Conservation (phyloP, 306 rosid genomes). For the Ammopiptanthus mongolicus region DNA sequence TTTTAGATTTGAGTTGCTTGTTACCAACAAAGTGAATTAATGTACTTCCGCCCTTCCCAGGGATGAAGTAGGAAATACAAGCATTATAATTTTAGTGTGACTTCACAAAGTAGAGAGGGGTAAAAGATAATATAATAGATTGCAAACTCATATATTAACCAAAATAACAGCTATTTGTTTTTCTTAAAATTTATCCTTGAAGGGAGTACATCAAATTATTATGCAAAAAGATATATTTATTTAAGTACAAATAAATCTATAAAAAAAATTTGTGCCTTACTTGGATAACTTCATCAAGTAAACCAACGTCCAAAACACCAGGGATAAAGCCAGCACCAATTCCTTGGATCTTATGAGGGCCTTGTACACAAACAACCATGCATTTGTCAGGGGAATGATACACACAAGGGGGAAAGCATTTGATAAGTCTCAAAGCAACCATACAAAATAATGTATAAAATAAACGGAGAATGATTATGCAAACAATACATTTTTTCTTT, state of each 20-base stretch:
- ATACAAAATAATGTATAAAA: background rate
- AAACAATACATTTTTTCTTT: background rate
- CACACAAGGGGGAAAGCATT: background rate
- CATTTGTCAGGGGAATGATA: slow-evolving; percentile 25
- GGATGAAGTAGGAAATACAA: no score
- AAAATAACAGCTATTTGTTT: no score
- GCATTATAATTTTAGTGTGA: no score
- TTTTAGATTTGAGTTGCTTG: no score
- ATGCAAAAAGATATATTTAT: background rate
- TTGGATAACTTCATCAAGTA: slow-evolving; percentile 83
- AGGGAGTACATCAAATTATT: background rate
- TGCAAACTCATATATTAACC: no score
- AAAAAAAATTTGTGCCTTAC: slow-evolving; percentile 40
- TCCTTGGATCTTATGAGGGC: slow-evolving; percentile 98
- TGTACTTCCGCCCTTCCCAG: no score
- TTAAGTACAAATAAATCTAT: no score
- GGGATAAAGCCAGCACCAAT: slow-evolving; percentile 98
- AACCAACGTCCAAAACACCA: slow-evolving; percentile 68
- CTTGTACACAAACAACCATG: slow-evolving; percentile 37
- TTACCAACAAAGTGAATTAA: no score
- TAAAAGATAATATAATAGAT: no score
- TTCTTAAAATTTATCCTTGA: no score
- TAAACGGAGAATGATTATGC: background rate
- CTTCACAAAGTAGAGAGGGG: no score
- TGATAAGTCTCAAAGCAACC: background rate